These are phyloP conservation scores for Hippophae gyantsensis DNA, from an alignment of 306 rosid species.

Conservation along the genomic window DNA sequence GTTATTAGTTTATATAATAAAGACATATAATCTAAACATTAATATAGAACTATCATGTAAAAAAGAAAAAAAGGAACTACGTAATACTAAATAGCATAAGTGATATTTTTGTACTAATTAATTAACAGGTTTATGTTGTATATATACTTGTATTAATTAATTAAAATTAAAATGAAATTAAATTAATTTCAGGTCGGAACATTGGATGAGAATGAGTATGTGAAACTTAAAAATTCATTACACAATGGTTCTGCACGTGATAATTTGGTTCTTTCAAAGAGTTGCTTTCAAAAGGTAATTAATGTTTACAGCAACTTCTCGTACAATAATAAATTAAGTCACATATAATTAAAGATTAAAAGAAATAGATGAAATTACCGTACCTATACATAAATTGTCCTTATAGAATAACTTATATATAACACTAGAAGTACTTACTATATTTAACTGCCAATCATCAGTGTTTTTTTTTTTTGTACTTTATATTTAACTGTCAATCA, in stretches of 20 bases:
- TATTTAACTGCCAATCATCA: too few species aligned
- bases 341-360: not conserved
- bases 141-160: not conserved
- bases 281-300: conserved; percentile 30
- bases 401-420: too few species aligned
- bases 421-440: too few species aligned
- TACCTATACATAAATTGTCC: too few species aligned
- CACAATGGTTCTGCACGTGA: conserved; percentile 15
- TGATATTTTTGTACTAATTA: not conserved
- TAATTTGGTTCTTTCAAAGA: conserved; percentile 34
- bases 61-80: not conserved
- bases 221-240: conserved; percentile 29
- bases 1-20: too few species aligned
- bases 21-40: too few species aligned
- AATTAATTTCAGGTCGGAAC: conserved; percentile 31
- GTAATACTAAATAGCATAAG: not conserved
- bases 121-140: not conserved
- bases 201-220: conserved; percentile 26
- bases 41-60: not conserved
- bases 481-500: too few species aligned
- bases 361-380: too few species aligned
- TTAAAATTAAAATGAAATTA: not conserved
- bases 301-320: not conserved
- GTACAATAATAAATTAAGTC: not conserved
- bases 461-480: too few species aligned